Base-by-base conservation (phyloP, 345 rosid genomes). In the Acer negundo region DNA sequence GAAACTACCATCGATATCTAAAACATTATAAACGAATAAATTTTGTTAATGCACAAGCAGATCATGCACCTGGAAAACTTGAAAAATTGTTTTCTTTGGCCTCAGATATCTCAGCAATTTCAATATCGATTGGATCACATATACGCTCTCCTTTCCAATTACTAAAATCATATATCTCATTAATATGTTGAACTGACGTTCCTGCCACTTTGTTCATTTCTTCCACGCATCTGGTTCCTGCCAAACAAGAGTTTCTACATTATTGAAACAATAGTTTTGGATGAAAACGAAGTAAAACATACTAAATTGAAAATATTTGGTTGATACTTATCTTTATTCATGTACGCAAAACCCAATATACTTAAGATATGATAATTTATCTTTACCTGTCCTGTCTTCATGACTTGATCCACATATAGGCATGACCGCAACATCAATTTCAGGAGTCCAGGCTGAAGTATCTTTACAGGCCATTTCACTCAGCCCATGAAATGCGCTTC, bases 141-240 rank as follows among this genome's bases (percentile, higher is more conserved):
- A 55, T 13, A 75, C 46, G 70, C 22, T 69, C 77, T 12, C 61
- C 72, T 80, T 67, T 70, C 23, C 55, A 20, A 35, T 67, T 53
- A 55, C 4, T 23, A 23, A 42, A 42, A 78, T 74, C 84, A 61
- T 78, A 78, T 55, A 77, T 85, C 24, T 53, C 62, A n/a, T 64
- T 78, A 26, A 49, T 68, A 38, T 53, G 70, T 72, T 72, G 74
- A 72, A 63, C 61, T 70, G 73, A 55, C 28, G 55, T 28, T 46
- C 55, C 78, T 66, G 20, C 68, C 26, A 22, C 69, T 47, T 61
- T 73, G 76, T 75, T 73, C 46, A 49, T 75, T 17, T 79, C 75
- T 56, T 81, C 86, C 75, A 47, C 46, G 77, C 56, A 81, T 80
- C 72, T 65, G 62, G 76, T 61, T 73, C 77, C 89, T 86, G 86